Evolutionary conservation across 1,139 yeast genomes (phyloP).

Genomic region (Pichia sp.): DNA sequence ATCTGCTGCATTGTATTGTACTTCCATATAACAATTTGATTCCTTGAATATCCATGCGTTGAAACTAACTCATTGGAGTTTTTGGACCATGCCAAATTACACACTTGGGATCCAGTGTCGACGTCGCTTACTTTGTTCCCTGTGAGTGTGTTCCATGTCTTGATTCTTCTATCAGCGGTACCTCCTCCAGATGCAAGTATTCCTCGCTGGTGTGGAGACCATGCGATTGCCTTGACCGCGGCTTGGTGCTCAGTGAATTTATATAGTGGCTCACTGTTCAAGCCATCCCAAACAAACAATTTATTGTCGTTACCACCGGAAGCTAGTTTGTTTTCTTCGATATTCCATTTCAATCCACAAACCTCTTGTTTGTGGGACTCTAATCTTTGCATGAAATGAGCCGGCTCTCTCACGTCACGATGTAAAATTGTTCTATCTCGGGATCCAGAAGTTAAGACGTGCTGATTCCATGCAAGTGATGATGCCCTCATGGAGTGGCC

Average conservation of each 20-base stretch:
- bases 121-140: conserved; percentile 72
- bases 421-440: conserved; percentile 81
- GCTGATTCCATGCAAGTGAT: conserved; percentile 92
- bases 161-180: conserved; percentile 85
- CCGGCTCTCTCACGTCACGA: conserved; percentile 86
- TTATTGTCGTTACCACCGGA: conserved; percentile 94
- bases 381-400: conserved; percentile 69
- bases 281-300: conserved; percentile 82
- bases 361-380: conserved; percentile 85
- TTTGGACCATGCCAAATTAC: conserved; percentile 89
- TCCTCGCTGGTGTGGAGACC: conserved; percentile 98
- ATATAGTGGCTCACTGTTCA: conserved; percentile 63
- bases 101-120: conserved; percentile 94
- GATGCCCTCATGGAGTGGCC: conserved; percentile 87
- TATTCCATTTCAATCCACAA: conserved; percentile 93
- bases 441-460: conserved; percentile 80
- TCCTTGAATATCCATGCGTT: conserved; percentile 90
- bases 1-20: conserved; percentile 87
- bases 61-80: conserved; percentile 90
- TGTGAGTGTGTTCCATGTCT: conserved; percentile 87
- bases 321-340: conserved; percentile 80
- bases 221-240: conserved; percentile 92
- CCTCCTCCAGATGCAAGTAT: conserved; percentile 96
- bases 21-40: conserved; percentile 92
- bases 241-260: conserved; percentile 83